Evolutionary conservation across 371 early-diverging fungal species (phyloP).

Genomic region (Blastocladiella emersonii): DNA sequence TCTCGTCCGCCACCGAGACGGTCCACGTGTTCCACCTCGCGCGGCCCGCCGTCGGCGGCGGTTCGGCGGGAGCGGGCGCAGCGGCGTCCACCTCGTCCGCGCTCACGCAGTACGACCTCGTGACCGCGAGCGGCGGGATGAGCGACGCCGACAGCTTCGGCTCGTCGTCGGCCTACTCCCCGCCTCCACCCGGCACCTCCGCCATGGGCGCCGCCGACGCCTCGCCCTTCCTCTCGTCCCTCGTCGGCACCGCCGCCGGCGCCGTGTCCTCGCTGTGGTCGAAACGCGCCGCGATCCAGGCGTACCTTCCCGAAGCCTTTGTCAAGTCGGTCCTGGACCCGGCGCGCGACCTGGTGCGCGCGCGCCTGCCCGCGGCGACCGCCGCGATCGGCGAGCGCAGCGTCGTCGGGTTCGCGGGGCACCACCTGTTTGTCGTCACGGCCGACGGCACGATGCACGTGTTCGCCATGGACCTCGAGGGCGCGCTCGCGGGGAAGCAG

Average conservation of each 20-base stretch:
- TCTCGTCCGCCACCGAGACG: constrained; percentile 85
- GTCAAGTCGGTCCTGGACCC: constrained; percentile 87
- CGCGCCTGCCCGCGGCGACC: constrained; percentile 63
- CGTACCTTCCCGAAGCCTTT: constrained; percentile 68
- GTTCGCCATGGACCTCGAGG: constrained; percentile 75
- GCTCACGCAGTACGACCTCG: too few relatives aligned
- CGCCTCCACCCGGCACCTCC: not conserved
- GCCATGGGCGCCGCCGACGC: not conserved
- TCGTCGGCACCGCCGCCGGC: not conserved
- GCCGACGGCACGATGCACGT: constrained; percentile 82
- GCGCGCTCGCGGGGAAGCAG: constrained; percentile 26
- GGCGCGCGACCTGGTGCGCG: constrained; percentile 78
- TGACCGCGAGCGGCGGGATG: too few relatives aligned
- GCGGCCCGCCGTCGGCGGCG: not conserved
- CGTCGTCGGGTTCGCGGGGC: constrained; percentile 62
- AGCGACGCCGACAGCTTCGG: not conserved
- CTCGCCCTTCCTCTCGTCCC: not conserved
- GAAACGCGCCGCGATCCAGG: constrained; percentile 10
- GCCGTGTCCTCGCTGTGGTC: constrained; percentile 4
- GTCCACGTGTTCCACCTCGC: constrained; percentile 85
- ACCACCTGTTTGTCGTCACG: constrained; percentile 77
- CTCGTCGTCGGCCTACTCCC: not conserved
- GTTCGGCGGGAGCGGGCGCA: too few relatives aligned
- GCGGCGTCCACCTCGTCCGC: too few relatives aligned
- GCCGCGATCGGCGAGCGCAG: constrained; percentile 55